Conservation (phyloP, 164 flowering plant species). For the grape (Vitis vinifera) region ASM3070453v1 NC_081822.1:12310001-12310500, state of each 20-base stretch:
- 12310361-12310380: conserved; percentile 52
- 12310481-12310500: conserved; percentile 46
- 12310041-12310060: too few relatives aligned
- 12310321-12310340: conserved; percentile 48
- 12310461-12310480: conserved; percentile 44
- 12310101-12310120: background rate
- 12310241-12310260: conserved; percentile 44
- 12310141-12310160: conserved; percentile 53
- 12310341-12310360: conserved; percentile 40
- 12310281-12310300: conserved; percentile 62
- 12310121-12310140: background rate
- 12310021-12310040: too few relatives aligned
- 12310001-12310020: background rate
- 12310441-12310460: conserved; percentile 46
- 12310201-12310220: background rate
- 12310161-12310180: conserved; percentile 17
- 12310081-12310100: background rate
- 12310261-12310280: conserved; percentile 64
- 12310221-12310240: background rate
- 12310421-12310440: conserved; percentile 55
- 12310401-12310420: conserved; percentile 60
- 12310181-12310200: background rate
- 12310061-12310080: background rate
- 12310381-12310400: conserved; percentile 68
- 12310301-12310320: conserved; percentile 47